phyloP scores from a whole-genome alignment of 495 filamentous ascomycete genomes.

The Trichoderma erinaceum region DNA sequence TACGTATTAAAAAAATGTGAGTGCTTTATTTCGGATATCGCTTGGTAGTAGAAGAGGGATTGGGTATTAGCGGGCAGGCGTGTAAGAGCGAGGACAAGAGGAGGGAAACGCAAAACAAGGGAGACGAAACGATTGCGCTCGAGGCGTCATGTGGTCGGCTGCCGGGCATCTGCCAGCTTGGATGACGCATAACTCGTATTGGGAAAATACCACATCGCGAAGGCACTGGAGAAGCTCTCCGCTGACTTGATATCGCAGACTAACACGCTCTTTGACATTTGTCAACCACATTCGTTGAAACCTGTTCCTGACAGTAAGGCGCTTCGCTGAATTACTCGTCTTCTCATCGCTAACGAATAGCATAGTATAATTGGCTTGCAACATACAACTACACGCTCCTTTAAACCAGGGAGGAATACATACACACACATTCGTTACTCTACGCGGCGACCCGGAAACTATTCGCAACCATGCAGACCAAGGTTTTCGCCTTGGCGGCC shows the following conservation, averaged over 20 bases:
- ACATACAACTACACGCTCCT: slow-evolving; percentile 3
- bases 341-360: background rate
- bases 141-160: background rate
- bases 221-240: background rate
- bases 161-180: background rate
- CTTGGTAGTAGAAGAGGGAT: background rate
- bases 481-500: slow-evolving; percentile 41
- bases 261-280: slow-evolving; percentile 13
- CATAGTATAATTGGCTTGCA: background rate
- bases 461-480: slow-evolving; percentile 39
- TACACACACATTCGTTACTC: background rate
- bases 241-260: background rate
- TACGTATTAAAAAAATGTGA: background rate
- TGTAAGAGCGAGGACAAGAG: background rate
- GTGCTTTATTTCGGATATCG: background rate
- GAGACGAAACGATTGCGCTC: background rate
- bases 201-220: background rate
- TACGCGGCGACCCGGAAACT: slow-evolving; percentile 3
- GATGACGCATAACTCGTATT: background rate
- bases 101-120: background rate
- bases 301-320: slow-evolving; percentile 5
- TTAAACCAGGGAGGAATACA: background rate
- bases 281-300: slow-evolving; percentile 16
- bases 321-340: no score
- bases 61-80: background rate